Evolutionary conservation across 2,329 filamentous ascomycete species (phyloP).

Genomic region (Grosmannia clavigera): DNA sequence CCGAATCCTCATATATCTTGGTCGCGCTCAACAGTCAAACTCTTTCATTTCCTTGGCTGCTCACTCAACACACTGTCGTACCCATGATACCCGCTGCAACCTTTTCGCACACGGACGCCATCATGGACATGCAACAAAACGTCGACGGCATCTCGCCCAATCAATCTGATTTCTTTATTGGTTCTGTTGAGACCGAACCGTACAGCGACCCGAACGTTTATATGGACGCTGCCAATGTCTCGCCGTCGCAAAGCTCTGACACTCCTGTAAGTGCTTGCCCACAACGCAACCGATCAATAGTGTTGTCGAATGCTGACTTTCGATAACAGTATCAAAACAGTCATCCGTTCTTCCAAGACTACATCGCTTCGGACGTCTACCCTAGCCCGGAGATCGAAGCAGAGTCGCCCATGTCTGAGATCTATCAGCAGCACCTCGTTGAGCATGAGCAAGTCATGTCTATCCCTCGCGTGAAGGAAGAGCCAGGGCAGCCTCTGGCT

Average conservation of each 20-base stretch:
- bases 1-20: too few relatives aligned
- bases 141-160: background rate
- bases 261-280: conserved; percentile 19
- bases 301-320: background rate
- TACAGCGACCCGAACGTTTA: conserved; percentile 22
- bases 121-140: background rate
- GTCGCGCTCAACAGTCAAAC: too few relatives aligned
- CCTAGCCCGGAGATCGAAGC: conserved; percentile 21
- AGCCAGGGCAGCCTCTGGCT: conserved; percentile 11
- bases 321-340: conserved; percentile 10
- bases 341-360: conserved; percentile 16
- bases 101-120: background rate
- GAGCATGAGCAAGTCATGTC: background rate
- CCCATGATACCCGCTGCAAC: background rate
- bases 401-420: conserved; percentile 7
- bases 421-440: background rate
- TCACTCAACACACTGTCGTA: too few relatives aligned
- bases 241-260: conserved; percentile 25
- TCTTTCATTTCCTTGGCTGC: background rate
- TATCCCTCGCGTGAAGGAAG: conserved; percentile 12
- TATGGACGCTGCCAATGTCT: conserved; percentile 16
- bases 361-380: conserved; percentile 17
- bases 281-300: background rate
- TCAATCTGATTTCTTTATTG: background rate
- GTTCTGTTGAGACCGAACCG: background rate